Evolutionary conservation across 345 rosid species (phyloP), one percentile per base, ranked within the genome.

Genomic region (Nephelium lappaceum): DNA sequence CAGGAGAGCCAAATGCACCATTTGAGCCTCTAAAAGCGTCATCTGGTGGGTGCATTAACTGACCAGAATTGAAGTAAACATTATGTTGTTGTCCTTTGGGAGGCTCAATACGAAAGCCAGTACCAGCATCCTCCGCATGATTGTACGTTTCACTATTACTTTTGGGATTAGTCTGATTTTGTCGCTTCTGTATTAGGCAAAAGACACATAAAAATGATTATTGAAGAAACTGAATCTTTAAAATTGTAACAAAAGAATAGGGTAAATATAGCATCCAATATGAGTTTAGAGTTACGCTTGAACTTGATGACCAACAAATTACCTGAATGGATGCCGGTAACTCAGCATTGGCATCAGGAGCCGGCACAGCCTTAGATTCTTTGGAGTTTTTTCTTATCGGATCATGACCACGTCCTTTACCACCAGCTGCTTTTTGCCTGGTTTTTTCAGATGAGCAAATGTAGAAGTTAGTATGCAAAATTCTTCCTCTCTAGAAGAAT

Each of bases 341-440:
- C 79, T 89, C 89, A 47, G 85, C 81, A 76, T 83, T 85, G 78
- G 86, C 87, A 83, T 78, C 85, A 57, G 87, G 82, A 11, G 82
- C 87, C 10, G 87, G 85, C 14, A 85, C 75, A 57, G 84, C 87
- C 79, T 79, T 87, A 41, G 85, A 78, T 60, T 81, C 89, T 81
- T 58, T 86, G 2, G 61, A 51, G 72, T 62, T 65, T 67, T 71
- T 86, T 36, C 69, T 84, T 8, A 60, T 73, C 15, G 85, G 49
- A 68, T 87, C 86, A 12, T 62, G 80, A 58, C 74, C 83, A 7
- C 42, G 81, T 49, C 79, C 89, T 77, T 82, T 87, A 65, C 80
- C 77, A 10, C 74, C 87, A 12, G 76, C 66, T 73, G 78, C 86
- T 80, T 73, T 79, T 39, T 69, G 73, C 80, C 92, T 87, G 79